These are phyloP conservation scores for Penicillium sp. DNA, from an alignment of 2,329 filamentous ascomycete genomes.

Conservation along the genomic window DNA sequence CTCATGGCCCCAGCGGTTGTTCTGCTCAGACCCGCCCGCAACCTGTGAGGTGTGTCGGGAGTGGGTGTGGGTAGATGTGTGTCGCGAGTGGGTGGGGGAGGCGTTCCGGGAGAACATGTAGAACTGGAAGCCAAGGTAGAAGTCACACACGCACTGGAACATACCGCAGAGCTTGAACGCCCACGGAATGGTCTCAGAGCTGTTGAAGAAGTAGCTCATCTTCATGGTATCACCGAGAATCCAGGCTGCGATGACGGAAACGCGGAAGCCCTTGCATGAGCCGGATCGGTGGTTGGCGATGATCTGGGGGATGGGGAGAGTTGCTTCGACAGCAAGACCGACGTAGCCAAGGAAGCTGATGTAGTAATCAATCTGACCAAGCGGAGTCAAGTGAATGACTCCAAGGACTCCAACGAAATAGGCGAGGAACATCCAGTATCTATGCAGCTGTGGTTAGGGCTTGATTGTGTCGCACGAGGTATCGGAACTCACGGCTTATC, in stretches of 20 bases:
- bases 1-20: conserved; percentile 28
- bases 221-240: conserved; percentile 53
- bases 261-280: conserved; percentile 52
- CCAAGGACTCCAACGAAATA: conserved; percentile 54
- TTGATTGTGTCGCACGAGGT: conserved; percentile 4
- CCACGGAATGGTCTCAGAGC: conserved; percentile 46
- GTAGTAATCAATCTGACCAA: conserved; percentile 45
- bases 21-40: conserved; percentile 27
- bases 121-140: conserved; percentile 50
- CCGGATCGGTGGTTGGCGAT: conserved; percentile 49
- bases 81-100: conserved; percentile 10
- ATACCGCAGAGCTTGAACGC: conserved; percentile 52
- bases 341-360: conserved; percentile 47
- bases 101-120: conserved; percentile 43
- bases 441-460: conserved; percentile 14
- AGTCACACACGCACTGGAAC: conserved; percentile 51
- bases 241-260: conserved; percentile 51
- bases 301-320: conserved; percentile 51
- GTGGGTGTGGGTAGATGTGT: conserved; percentile 10
- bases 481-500: conserved; percentile 50
- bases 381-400: conserved; percentile 54
- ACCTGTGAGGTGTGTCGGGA: conserved; percentile 22
- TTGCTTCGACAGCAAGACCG: conserved; percentile 51
- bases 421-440: conserved; percentile 60
- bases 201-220: conserved; percentile 53